Evolutionary conservation across 495 filamentous ascomycete genomes (phyloP), one percentile per base, ranked within the genome.

Genomic region (Xylaria nigripes): DNA sequence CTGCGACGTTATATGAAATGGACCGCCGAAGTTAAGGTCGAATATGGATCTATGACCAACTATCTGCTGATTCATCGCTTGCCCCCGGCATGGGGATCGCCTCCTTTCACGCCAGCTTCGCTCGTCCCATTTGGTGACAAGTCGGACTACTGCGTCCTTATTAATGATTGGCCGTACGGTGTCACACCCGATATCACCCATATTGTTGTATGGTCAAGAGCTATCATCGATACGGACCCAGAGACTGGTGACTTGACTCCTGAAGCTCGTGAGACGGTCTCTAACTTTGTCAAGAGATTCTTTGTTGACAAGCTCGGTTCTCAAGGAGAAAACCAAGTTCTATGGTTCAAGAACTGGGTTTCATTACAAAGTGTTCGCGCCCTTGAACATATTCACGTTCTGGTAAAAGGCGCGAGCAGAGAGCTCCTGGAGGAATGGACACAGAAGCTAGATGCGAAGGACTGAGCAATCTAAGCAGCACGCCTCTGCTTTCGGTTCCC

Each of bases 271-370:
- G 69, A 64, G 30, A 59, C 76, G 43, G 82, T 94, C 18, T 74
- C 81, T 29, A 68, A 63, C 1, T 96, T 90, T 65, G 80, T 96
- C 45, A 69, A 77, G 58, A 66, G 70, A 47, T 81, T 73, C 16
- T 95, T 96, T 68, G 76, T 79, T 5, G 70, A 77, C 41, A 69
- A 73, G 12, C 66, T 92, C 50, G 81, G 72, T 0, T 61, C 70
- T 3, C 68, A 61, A 22, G 71, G 69, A 25, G 69, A 74, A 23
- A 76, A 81, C 6, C 80, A 78, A 54, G 87, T 95, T 55, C 55
- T 90, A 60, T 96, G 88, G 87, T 95, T 95, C 64, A 95, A 95
- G 78, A 96, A 96, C 63, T 94, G 87, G 86, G 82, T 82, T 46
- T 80, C 80, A n/a, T 67, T 95, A 64, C 90, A 95, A 72, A 94